Percentiles rank a stretch among this genome's conserved stretches.
Conservation (phyloP, 192 early-diverging fungal genomes). For the Geranomyces variabilis region DNA sequence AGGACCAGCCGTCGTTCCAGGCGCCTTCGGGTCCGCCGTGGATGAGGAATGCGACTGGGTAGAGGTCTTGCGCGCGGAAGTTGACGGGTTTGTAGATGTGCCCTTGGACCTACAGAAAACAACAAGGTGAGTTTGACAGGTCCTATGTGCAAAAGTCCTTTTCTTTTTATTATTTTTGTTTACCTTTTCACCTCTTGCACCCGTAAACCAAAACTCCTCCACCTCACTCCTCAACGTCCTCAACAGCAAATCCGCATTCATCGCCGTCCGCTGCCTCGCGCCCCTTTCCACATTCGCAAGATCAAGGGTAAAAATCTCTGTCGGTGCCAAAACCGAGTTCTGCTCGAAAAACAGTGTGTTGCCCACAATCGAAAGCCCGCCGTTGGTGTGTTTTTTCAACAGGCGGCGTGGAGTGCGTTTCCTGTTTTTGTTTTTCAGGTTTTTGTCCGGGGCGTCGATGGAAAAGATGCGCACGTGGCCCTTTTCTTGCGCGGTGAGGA, state of each 20-base stretch:
- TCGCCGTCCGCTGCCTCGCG: conserved; percentile 44
- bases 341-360: conserved; percentile 13
- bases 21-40: conserved; percentile 83
- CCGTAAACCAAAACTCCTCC: conserved; percentile 65
- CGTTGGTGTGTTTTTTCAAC: conserved; percentile 16
- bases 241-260: conserved; percentile 48
- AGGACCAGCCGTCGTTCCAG: conserved; percentile 64
- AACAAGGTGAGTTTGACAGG: neutral
- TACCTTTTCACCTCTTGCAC: neutral
- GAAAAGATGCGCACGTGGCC: conserved; percentile 68
- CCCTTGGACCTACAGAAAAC: conserved; percentile 50
- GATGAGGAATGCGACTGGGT: conserved; percentile 77
- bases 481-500: conserved; percentile 67
- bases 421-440: neutral
- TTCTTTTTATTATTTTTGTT: neutral
- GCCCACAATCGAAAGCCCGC: conserved; percentile 6
- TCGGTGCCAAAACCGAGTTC: conserved; percentile 10
- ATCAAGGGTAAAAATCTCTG: conserved; percentile 20
- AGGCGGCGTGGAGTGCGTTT: neutral
- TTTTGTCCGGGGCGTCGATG: conserved; percentile 1
- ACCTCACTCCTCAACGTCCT: conserved; percentile 43
- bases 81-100: conserved; percentile 67
- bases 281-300: neutral
- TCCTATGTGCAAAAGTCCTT: neutral
- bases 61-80: conserved; percentile 60